phyloP scores from a whole-genome alignment of 768 basidiomycete species.

The Tephrocybe rancida region DNA sequence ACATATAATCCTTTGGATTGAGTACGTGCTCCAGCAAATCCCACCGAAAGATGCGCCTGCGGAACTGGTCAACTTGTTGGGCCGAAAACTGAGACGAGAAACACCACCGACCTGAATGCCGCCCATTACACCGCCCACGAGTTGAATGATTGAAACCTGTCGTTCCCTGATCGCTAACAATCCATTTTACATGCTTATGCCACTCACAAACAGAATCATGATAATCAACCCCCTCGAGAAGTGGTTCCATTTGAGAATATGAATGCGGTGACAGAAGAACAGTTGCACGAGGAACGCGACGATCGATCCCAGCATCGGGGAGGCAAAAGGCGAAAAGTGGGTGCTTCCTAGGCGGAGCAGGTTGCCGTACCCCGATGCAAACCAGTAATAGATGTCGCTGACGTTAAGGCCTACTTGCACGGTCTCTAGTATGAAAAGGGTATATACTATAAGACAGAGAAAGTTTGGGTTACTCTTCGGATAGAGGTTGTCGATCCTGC shows the following conservation, averaged over 20 bases:
- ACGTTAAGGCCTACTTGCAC: slow-evolving; percentile 24
- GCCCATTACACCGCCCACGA: slow-evolving; percentile 1
- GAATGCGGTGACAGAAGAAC: slow-evolving; percentile 34
- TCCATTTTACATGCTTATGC: neutral
- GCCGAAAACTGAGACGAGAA: neutral
- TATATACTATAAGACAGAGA: slow-evolving; percentile 20
- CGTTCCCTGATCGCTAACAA: neutral
- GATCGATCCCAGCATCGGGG: slow-evolving; percentile 25
- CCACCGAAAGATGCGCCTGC: neutral
- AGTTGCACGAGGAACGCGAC: slow-evolving; percentile 27
- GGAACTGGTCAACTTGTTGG: neutral
- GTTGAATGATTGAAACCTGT: neutral
- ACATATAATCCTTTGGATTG: slow-evolving; percentile 13
- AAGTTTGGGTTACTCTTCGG: neutral
- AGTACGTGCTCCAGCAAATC: slow-evolving; percentile 4
- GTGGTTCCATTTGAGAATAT: slow-evolving; percentile 16
- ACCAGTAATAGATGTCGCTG: slow-evolving; percentile 29
- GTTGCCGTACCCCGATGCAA: slow-evolving; percentile 28
- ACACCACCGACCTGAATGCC: neutral
- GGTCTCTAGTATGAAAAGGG: slow-evolving; percentile 23
- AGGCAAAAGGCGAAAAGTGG: slow-evolving; percentile 25
- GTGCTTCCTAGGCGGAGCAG: slow-evolving; percentile 20
- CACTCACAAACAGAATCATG: neutral
- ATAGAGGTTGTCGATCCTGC: neutral
- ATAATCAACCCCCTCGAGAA: slow-evolving; percentile 9